These are phyloP conservation scores for Senna siamea DNA, from an alignment of 306 rosid species.

Conservation along the genomic window DNA sequence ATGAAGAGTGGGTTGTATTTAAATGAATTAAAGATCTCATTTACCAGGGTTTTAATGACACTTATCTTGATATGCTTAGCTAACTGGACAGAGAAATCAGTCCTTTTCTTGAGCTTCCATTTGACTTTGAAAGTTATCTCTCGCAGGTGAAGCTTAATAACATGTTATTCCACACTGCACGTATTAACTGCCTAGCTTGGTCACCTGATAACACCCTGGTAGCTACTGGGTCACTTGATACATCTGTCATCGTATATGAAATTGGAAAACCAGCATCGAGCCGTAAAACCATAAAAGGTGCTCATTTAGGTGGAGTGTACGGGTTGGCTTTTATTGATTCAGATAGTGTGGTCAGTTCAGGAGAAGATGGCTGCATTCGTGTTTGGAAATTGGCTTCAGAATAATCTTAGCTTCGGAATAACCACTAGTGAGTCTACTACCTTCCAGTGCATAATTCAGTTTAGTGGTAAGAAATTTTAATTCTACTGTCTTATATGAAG, in stretches of 20 bases:
- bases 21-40: not conserved
- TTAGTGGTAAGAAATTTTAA: conserved; percentile 29
- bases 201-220: conserved; percentile 84
- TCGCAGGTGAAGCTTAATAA: conserved; percentile 90
- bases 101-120: conserved; percentile 33
- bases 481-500: conserved; percentile 11
- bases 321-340: conserved; percentile 75
- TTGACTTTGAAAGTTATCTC: conserved; percentile 29
- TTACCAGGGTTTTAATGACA: conserved; percentile 6
- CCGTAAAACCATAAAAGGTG: conserved; percentile 83
- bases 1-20: not conserved
- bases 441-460: conserved; percentile 38
- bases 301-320: conserved; percentile 95
- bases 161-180: conserved; percentile 90
- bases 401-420: conserved; percentile 36
- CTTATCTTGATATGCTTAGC: not conserved
- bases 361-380: conserved; percentile 94
- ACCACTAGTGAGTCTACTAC: conserved; percentile 3
- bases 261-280: conserved; percentile 86
- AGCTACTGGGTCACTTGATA: conserved; percentile 95
- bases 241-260: conserved; percentile 82
- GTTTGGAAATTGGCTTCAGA: conserved; percentile 70
- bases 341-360: conserved; percentile 77
- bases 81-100: not conserved
- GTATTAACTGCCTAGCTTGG: conserved; percentile 94